Evolutionary conservation across 768 basidiomycete genomes (phyloP).

Genomic region (Pulveroboletus sp.): DNA sequence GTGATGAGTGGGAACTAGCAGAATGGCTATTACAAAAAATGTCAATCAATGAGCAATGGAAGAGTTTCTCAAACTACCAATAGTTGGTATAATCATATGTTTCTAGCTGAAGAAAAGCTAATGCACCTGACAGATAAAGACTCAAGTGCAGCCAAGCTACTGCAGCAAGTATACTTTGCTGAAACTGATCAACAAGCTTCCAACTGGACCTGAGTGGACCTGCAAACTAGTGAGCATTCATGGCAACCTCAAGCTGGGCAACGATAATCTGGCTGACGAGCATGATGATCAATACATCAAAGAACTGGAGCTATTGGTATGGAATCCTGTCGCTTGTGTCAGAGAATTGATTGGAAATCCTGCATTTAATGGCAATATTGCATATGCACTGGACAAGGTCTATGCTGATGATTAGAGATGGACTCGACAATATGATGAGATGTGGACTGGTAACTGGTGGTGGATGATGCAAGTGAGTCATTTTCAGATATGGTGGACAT

Average conservation of each 20-base stretch:
- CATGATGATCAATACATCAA: neutral
- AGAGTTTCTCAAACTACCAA: neutral
- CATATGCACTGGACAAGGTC: neutral
- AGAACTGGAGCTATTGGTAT: neutral
- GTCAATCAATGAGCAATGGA: neutral
- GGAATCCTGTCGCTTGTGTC: neutral
- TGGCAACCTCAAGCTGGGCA: no score
- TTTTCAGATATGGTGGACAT: neutral
- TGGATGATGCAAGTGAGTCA: neutral
- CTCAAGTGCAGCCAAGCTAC: no score
- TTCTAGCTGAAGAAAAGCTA: no score
- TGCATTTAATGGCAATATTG: neutral
- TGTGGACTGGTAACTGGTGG: neutral
- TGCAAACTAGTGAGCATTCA: neutral
- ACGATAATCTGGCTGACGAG: neutral
- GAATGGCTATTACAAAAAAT: neutral
- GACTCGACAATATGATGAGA: neutral
- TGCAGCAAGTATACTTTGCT: neutral
- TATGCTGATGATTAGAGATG: neutral
- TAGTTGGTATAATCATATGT: no score
- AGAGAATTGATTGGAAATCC: neutral
- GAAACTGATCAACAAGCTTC: neutral
- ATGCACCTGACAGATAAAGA: neutral
- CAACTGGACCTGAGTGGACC: neutral
- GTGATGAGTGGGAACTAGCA: neutral